Evolutionary conservation across 2,329 filamentous ascomycete species (phyloP), one percentile per base, ranked within the genome.

Genomic region (Aspergillus sp.): DNA sequence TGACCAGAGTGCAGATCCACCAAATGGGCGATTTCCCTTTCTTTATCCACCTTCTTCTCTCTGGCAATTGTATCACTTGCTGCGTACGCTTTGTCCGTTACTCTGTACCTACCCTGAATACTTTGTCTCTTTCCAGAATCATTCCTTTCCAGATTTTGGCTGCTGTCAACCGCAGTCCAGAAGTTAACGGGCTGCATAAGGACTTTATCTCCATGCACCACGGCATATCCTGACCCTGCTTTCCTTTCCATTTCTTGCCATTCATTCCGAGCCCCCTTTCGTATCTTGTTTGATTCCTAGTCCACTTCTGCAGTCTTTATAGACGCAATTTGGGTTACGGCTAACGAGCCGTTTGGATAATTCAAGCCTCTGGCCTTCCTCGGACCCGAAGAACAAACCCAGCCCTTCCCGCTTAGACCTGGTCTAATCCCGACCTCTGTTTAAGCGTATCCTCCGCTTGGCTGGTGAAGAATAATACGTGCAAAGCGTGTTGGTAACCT

Each of bases 1-100:
- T 65, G 62, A 59, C 61, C 60, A 58, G 57, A 59, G 59, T 54
- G 58, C 61, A 59, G 62, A 64, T 65, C 63, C 54, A 58, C 64
- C 64, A 62, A 66, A 65, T 66, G 60, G 58, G 61, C 55, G 60
- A 52, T 56, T 60, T 60, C 39, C 59, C 49, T 57, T 51, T 43
- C 48, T 59, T 58, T 59, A 59, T 55, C 62, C 59, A 60, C 60
- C 62, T 65, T 59, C 58, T 60, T 49, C 60, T 58, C 58, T 56
- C 60, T 60, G 62, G 51, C 43, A 26, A 56, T 53, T 53, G 56
- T 57, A 62, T 53, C 53, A 48, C 56, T 52, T 57, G 39, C 48
- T 20, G 24, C 43, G 8, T 30, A 30, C 11, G 26, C 26, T 9
- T 11, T 30, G 26, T 45, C 4, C 18, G 48, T 41, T 51, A 59